Percentiles rank a stretch among this genome's conserved stretches.
These are phyloP conservation scores for Medakamo hakoo DNA, from an alignment of 139 green algal genomes.

Conservation along the genomic window DNA sequence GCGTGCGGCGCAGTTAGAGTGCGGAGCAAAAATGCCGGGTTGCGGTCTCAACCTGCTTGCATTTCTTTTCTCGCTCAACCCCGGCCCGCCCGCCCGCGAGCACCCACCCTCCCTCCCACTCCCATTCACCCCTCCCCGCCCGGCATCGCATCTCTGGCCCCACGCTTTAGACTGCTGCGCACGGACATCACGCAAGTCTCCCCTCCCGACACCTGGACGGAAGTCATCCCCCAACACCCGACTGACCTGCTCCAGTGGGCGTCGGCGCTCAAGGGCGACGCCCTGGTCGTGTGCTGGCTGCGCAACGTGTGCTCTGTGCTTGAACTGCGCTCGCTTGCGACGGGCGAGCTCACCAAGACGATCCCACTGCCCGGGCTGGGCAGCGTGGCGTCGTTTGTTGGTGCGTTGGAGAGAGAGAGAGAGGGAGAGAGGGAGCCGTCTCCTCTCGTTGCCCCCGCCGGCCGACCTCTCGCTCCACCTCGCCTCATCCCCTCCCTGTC, in stretches of 20 bases:
- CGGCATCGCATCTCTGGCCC: no score
- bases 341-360: conserved; percentile 18
- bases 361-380: conserved; percentile 53
- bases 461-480: no score
- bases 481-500: no score
- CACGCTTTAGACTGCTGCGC: conserved; percentile 9
- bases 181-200: conserved; percentile 12
- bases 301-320: conserved; percentile 31
- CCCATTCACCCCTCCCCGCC: no score
- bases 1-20: not conserved
- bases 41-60: no score
- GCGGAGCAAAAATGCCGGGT: no score
- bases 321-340: conserved; percentile 37
- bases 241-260: conserved; percentile 53
- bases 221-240: conserved; percentile 57
- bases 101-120: no score
- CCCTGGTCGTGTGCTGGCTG: conserved; percentile 56
- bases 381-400: conserved; percentile 33
- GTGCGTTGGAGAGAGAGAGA: no score
- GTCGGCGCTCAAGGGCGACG: conserved; percentile 32
- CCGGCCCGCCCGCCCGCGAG: no score
- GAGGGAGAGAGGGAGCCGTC: no score
- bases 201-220: conserved; percentile 29
- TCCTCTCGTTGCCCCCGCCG: no score
- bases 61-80: no score